Percentiles rank a stretch among this genome's conserved stretches.
These are phyloP conservation scores for Didymella arachidicola DNA, from an alignment of 2,329 filamentous ascomycete species.

Conservation along the genomic window DNA sequence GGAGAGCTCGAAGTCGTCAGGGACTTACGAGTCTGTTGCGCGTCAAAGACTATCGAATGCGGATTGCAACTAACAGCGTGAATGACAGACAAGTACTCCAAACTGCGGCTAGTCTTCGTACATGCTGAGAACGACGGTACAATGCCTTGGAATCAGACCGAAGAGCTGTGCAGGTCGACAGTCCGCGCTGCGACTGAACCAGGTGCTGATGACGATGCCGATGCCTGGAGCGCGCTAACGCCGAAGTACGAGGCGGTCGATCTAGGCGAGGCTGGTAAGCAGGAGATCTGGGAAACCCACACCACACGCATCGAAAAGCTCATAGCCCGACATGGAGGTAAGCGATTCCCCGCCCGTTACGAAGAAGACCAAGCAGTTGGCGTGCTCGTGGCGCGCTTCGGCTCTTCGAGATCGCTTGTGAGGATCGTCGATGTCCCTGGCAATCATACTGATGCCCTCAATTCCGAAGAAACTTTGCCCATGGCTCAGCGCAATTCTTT, in stretches of 20 bases:
- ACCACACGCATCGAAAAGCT: constrained; percentile 42
- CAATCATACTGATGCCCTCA: constrained; percentile 4
- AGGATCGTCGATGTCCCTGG: constrained; percentile 17
- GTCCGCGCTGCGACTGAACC: constrained; percentile 34
- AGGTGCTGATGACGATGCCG: constrained; percentile 22
- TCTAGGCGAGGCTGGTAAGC: constrained; percentile 46
- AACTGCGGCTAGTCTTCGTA: constrained; percentile 41
- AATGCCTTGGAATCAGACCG: constrained; percentile 48
- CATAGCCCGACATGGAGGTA: constrained; percentile 50
- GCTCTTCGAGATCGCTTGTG: constrained; percentile 12
- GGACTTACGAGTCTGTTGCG: constrained; percentile 1
- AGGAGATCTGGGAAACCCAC: constrained; percentile 41
- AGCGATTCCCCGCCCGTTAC: constrained; percentile 26
- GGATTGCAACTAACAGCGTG: constrained; percentile 3
- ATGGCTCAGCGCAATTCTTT: neutral
- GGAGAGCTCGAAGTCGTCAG: neutral
- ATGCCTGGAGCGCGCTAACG: constrained; percentile 16
- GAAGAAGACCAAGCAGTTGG: constrained; percentile 17
- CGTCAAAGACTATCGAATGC: neutral
- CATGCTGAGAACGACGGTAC: constrained; percentile 47
- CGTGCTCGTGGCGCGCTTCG: constrained; percentile 19
- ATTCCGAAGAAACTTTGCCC: neutral
- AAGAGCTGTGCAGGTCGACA: constrained; percentile 42
- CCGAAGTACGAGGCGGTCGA: constrained; percentile 34
- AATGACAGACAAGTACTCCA: constrained; percentile 21